Evolutionary conservation across 768 basidiomycete species (phyloP).

Genomic region (Collybiopsis confluens): DNA sequence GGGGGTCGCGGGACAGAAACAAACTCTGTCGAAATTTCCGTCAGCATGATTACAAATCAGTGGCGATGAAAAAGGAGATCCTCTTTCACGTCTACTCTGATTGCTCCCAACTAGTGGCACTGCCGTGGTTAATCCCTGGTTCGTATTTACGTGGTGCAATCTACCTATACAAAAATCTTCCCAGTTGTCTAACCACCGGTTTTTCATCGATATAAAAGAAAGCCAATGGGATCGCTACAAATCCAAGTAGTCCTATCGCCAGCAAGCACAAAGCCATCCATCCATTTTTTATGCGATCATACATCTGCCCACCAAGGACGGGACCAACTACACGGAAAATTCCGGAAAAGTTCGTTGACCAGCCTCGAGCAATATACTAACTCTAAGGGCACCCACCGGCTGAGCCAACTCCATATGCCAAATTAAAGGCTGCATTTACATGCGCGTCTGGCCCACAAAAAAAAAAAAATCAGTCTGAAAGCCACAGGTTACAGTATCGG

Average conservation of each 20-base stretch:
- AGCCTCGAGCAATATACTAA: background rate
- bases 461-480: conserved; percentile 2
- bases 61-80: background rate
- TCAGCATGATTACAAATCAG: too few relatives aligned
- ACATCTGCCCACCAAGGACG: conserved; percentile 69
- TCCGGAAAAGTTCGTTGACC: background rate
- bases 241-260: conserved; percentile 34
- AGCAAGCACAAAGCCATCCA: conserved; percentile 59
- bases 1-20: too few relatives aligned
- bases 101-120: background rate
- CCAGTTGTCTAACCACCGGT: conserved; percentile 27
- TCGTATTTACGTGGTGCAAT: too few relatives aligned
- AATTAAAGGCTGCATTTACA: conserved; percentile 70
- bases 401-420: conserved; percentile 64
- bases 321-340: conserved; percentile 51
- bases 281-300: conserved; percentile 48
- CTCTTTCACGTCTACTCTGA: background rate
- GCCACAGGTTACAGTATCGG: background rate
- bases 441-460: conserved; percentile 50
- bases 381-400: conserved; percentile 54
- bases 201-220: conserved; percentile 47
- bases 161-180: background rate
- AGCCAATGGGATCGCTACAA: conserved; percentile 27
- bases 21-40: too few relatives aligned
- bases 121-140: too few relatives aligned